Evolutionary conservation across 371 early-diverging fungal species (phyloP).

Genomic region (Blakeslea trispora): DNA sequence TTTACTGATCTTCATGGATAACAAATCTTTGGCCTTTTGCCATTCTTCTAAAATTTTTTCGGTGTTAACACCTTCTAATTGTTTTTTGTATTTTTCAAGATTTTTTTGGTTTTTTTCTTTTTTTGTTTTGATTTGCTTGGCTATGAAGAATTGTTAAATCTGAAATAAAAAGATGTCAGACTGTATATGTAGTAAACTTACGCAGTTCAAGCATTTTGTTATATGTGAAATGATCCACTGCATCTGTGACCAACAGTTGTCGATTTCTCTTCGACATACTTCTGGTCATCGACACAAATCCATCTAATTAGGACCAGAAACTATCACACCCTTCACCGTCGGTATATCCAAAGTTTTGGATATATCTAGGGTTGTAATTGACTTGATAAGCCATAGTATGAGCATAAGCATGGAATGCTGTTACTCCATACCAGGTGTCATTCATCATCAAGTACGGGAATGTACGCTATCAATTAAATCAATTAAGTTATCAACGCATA

Average conservation of each 20-base stretch:
- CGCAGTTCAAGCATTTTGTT: neutral
- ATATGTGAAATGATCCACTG: neutral
- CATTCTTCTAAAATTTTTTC: too few relatives aligned
- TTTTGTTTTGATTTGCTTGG: too few relatives aligned
- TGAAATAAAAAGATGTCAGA: too few relatives aligned
- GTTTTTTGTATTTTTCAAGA: too few relatives aligned
- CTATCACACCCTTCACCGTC: constrained; percentile 12
- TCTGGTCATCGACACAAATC: neutral
- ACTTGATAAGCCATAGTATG: constrained; percentile 12
- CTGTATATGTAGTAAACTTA: too few relatives aligned
- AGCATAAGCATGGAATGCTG: constrained; percentile 13
- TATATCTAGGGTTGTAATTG: constrained; percentile 9
- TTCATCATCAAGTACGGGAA: neutral
- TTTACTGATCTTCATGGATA: too few relatives aligned
- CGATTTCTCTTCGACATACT: constrained; percentile 2
- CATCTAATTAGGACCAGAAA: constrained; percentile 7
- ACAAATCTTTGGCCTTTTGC: too few relatives aligned
- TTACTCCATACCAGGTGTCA: neutral
- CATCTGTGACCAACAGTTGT: neutral
- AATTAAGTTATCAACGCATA: too few relatives aligned
- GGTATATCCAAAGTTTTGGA: constrained; percentile 6
- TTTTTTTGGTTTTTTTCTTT: too few relatives aligned
- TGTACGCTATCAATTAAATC: neutral
- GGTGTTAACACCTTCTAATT: too few relatives aligned
- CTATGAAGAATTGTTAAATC: too few relatives aligned